Percentiles rank a stretch among this genome's conserved stretches.
phyloP scores from a whole-genome alignment of 495 filamentous ascomycete genomes.

The Jackrogersella minutella region DNA sequence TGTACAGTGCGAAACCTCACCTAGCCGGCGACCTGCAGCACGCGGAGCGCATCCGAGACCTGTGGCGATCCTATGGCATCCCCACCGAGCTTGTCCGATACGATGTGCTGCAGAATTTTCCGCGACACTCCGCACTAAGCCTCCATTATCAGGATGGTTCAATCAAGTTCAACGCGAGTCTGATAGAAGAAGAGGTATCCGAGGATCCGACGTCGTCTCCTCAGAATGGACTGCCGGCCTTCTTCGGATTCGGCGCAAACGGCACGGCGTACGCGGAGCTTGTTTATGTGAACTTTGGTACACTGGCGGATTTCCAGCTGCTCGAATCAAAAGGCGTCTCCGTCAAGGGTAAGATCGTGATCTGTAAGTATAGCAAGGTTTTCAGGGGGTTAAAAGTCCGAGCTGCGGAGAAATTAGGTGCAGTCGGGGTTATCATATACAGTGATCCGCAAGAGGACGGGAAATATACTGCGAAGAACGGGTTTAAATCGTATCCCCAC shows the following conservation, averaged over 20 bases:
- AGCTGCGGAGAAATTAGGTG: constrained; percentile 78
- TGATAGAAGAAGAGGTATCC: constrained; percentile 10
- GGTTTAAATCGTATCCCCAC: constrained; percentile 74
- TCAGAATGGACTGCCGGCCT: constrained; percentile 54
- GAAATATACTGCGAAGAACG: constrained; percentile 74
- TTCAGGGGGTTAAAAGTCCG: constrained; percentile 86
- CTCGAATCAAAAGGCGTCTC: constrained; percentile 70
- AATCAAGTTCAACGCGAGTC: constrained; percentile 9
- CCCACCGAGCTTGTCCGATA: constrained; percentile 15
- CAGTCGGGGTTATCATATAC: constrained; percentile 80
- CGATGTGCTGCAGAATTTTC: constrained; percentile 25
- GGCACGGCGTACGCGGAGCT: constrained; percentile 75
- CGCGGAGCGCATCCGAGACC: constrained; percentile 20
- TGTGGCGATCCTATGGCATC: constrained; percentile 19
- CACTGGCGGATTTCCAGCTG: constrained; percentile 74
- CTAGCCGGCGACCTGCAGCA: constrained; percentile 21
- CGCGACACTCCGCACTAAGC: neutral
- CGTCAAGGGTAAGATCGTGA: constrained; percentile 76
- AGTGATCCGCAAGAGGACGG: constrained; percentile 83
- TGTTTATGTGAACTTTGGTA: constrained; percentile 81
- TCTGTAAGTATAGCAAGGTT: constrained; percentile 76
- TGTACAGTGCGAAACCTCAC: constrained; percentile 13
- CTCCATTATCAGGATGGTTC: constrained; percentile 3
- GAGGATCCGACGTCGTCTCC: constrained; percentile 20
- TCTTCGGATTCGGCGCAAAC: constrained; percentile 82